Evolutionary conservation across 2,329 filamentous ascomycete species (phyloP), one percentile per base, ranked within the genome.

Genomic region (Coniella vitis): DNA sequence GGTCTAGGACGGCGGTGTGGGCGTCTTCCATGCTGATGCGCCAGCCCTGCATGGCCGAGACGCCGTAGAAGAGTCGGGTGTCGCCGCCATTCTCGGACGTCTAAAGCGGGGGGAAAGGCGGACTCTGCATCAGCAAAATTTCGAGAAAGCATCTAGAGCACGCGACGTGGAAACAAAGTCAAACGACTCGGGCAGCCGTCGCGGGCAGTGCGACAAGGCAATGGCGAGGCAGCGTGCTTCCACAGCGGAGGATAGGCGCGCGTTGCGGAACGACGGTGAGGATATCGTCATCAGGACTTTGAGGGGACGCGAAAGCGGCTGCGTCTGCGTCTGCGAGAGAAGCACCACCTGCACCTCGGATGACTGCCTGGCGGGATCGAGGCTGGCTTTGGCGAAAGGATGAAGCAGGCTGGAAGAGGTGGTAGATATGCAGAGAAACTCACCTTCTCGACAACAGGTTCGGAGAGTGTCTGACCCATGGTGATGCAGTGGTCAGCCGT

Each of bases 11-110:
- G 48, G 87, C 80, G 54, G 87, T 88, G 72, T 98, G 93, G 56
- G 93, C 84, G 67, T 98, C 93, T 69, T 98, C 93, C 93, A 98
- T 98, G 75, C 88, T 95, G 73, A 98, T 97, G 73, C 93, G 87
- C 93, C 93, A 98, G 75, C 93, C 93, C 72, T 98, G 93, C 93
- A 98, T 98, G 70, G 90, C 90, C 58, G 93, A 98, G 58, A 97
- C 83, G 65, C 93, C 93, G 69, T 87, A 98, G 65, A 93, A 72
- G 65, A 95, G 83, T 65, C 88, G 84, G 57, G 95, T 90, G 87
- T 97, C 90, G 73, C 89, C 84, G 70, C 90, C 90, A 65, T 83
- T 83, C 67, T 86, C 84, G 63, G 93, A 98, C 72, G 83, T 77
- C 93, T 97, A 65, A 51, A 57, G 40, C 53, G 34, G 54, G 50